Conservation (phyloP, 805 yeast species). For the Hanseniaspora osmophila region DNA sequence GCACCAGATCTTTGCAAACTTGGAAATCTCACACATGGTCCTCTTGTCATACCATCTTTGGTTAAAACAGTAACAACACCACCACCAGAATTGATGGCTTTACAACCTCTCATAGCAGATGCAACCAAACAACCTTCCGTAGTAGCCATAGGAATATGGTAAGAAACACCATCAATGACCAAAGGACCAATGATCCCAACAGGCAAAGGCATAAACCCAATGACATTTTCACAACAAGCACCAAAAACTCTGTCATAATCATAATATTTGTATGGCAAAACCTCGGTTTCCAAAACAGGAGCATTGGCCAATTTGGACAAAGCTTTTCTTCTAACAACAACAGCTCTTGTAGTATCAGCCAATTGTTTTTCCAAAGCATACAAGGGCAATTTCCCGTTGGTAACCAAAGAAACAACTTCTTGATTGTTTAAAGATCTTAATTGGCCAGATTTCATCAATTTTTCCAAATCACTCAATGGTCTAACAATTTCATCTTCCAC, state of each 20-base stretch:
- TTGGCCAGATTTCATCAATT: slow-evolving; percentile 55
- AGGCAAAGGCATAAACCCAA: slow-evolving; percentile 92
- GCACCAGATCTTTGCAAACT: slow-evolving; percentile 78
- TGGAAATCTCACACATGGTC: slow-evolving; percentile 91
- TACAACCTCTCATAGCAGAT: slow-evolving; percentile 97
- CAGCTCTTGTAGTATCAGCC: slow-evolving; percentile 83
- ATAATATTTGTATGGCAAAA: slow-evolving; percentile 68
- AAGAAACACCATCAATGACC: slow-evolving; percentile 75
- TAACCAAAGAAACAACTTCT: slow-evolving; percentile 60
- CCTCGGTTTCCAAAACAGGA: slow-evolving; percentile 56
- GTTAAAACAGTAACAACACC: slow-evolving; percentile 88
- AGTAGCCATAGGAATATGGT: slow-evolving; percentile 96
- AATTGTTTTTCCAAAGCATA: slow-evolving; percentile 91
- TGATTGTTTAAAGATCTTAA: slow-evolving; percentile 51
- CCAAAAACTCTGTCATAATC: slow-evolving; percentile 95
- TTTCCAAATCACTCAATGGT: slow-evolving; percentile 50
- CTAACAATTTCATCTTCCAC: slow-evolving; percentile 21
- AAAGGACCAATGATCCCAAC: slow-evolving; percentile 97
- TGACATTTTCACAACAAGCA: slow-evolving; percentile 97
- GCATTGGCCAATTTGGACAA: slow-evolving; percentile 73
- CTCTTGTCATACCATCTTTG: slow-evolving; percentile 97
- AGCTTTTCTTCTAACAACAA: slow-evolving; percentile 82
- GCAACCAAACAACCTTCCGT: slow-evolving; percentile 98
- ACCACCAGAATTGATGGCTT: slow-evolving; percentile 93
- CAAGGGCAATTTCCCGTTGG: slow-evolving; percentile 68